These are phyloP conservation scores for Syzygium aromaticum DNA, from an alignment of 345 rosid species.

Conservation along the genomic window DNA sequence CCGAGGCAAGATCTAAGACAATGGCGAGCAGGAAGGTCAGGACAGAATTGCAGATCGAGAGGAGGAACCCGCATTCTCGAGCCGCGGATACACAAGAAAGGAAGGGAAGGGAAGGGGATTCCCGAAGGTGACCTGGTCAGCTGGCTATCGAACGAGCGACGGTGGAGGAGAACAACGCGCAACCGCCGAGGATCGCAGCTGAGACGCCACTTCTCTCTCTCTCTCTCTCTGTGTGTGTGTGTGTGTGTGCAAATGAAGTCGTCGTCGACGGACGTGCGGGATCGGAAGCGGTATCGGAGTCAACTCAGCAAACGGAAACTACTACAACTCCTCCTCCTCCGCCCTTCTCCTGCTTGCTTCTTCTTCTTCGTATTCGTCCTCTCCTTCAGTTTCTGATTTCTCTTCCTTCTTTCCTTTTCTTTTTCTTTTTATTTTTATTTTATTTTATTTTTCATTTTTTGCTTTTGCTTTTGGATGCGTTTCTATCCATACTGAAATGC, in stretches of 20 bases:
- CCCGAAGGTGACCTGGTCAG: not conserved
- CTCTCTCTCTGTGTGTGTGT: not conserved
- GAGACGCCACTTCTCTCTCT: not conserved
- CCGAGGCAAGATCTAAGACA: not conserved
- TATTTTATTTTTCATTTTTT: not conserved
- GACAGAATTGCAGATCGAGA: not conserved
- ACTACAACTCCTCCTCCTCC: not conserved
- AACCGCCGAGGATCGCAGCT: not conserved
- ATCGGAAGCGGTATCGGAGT: not conserved
- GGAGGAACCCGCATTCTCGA: not conserved
- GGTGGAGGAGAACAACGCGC: not conserved
- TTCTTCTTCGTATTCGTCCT: not conserved
- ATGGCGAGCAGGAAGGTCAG: not conserved
- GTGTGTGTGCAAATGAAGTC: not conserved
- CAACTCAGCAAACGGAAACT: not conserved
- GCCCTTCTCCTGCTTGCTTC: not conserved
- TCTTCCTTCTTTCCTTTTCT: not conserved
- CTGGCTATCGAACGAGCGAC: not conserved
- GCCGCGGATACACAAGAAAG: not conserved
- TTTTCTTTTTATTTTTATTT: accelerated
- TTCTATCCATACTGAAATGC: not conserved
- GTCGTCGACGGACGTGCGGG: not conserved
- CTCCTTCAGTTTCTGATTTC: not conserved
- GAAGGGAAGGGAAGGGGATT: not conserved
- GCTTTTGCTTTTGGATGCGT: not conserved